Base-by-base conservation (phyloP, 2,329 filamentous ascomycete species). In the Trichoderma oligosporum region DNA sequence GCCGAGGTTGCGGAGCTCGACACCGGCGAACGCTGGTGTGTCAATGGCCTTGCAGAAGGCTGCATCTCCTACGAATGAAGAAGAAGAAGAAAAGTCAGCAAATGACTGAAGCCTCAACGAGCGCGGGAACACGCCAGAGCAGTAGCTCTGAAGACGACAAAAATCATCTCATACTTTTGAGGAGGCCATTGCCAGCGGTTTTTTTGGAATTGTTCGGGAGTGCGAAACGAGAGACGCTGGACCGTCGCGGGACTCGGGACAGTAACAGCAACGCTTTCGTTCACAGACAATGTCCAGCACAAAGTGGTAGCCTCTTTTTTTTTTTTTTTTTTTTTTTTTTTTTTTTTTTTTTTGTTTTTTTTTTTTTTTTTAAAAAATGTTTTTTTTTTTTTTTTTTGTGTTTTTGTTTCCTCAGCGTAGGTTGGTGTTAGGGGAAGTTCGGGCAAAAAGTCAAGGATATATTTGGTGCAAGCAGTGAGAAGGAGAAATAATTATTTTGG, bases 31-130 rank as follows among this genome's bases (percentile, higher is more conserved):
- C 83, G 82, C 70, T 83, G 77, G 68, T 83, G 83, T 71, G 79
- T 79, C 70, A 88, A 79, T 74, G 87, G 86, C 73, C 86, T 83
- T 68, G 84, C 82, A 64, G 84, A 78, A 69, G 84, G 78, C 70
- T 81, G 81, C 71, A 84, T 83, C 76, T 86, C 83, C 83, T 86
- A 72, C 64, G 61, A 7, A 36, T 31, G 60, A 64, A 66, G 62
- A 60, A 47, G 59, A 59, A 64, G 65, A 62, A 60, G 45, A 60
- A 59, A 38, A 63, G 60, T 71, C 69, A 72, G 70, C 67, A 68
- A 63, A 70, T 36, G 35, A 68, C 64, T 68, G 68, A 35, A 63
- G 64, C 64, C 65, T 67, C 64, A 61, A n/a, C 62, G 61, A 62
- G 63, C 63, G 67, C 66, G 60, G 60, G 60, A 64, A 60, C 68